Percentiles rank a stretch among this genome's conserved stretches.
Conservation (phyloP, 345 rosid species). For the Salix caprea region DNA sequence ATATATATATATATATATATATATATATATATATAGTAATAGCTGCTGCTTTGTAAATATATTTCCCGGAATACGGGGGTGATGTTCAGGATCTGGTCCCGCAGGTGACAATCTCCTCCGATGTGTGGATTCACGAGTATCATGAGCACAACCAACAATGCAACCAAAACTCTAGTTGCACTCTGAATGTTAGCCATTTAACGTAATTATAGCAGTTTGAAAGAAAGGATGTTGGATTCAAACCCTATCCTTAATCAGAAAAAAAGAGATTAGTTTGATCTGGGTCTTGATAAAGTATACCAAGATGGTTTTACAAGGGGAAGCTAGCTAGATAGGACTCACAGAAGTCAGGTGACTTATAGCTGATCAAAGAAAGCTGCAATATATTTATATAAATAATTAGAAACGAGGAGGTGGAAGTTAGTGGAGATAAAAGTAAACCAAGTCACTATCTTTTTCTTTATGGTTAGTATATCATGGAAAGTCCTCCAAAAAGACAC, state of each 20-base stretch:
- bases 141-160: constrained; percentile 3
- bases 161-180: not conserved
- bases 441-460: constrained; percentile 14
- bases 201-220: not conserved
- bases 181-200: constrained; percentile 11
- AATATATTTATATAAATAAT: constrained; percentile 16
- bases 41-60: not conserved
- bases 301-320: not conserved
- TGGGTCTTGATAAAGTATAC: not conserved
- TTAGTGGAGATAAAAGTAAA: constrained; percentile 11
- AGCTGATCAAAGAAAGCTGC: not conserved
- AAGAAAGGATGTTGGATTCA: not conserved
- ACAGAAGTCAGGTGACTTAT: not conserved
- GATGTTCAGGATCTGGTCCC: constrained; percentile 44
- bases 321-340: not conserved
- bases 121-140: not conserved
- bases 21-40: no score
- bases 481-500: not conserved
- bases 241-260: not conserved
- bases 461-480: not conserved
- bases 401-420: not conserved
- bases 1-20: no score
- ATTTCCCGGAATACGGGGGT: constrained; percentile 13
- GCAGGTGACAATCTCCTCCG: constrained; percentile 28
- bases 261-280: not conserved